Evolutionary conservation across 1,284 basidiomycete species (phyloP).

Genomic region (Singerocomus inundabilis): DNA sequence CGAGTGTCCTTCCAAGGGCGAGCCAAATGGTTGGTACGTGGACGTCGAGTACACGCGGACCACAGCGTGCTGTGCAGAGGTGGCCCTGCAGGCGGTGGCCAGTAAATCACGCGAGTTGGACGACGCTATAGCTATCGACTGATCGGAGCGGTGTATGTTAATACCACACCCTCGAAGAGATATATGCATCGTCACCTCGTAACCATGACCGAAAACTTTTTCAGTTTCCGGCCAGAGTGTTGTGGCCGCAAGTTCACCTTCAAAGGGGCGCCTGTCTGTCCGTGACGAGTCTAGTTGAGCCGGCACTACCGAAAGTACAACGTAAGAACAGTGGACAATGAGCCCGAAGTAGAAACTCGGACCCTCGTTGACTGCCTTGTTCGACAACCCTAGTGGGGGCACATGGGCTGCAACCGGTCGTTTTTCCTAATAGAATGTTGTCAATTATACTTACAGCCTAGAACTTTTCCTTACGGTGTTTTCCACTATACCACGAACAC

Average conservation of each 20-base stretch:
- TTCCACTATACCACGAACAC: conserved; percentile 46
- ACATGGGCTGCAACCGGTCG: conserved; percentile 65
- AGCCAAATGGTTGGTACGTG: conserved; percentile 68
- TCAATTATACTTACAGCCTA: conserved; percentile 9
- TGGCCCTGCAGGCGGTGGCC: conserved; percentile 93
- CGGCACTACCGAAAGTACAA: conserved; percentile 14
- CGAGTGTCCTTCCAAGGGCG: conserved; percentile 78
- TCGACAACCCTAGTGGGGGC: conserved; percentile 76
- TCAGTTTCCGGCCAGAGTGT: conserved; percentile 98
- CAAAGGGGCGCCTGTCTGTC: conserved; percentile 64
- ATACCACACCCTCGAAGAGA: conserved; percentile 6
- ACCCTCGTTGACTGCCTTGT: conserved; percentile 65
- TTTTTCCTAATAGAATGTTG: conserved; percentile 13
- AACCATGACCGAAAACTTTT: conserved; percentile 97
- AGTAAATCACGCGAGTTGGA: conserved; percentile 71
- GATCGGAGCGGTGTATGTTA: not conserved
- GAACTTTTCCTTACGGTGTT: conserved; percentile 39
- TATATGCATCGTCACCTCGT: conserved; percentile 64
- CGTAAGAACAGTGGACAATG: not conserved
- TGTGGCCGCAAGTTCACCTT: conserved; percentile 77
- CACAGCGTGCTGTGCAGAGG: conserved; percentile 84
- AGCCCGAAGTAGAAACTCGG: conserved; percentile 3
- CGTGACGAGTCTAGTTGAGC: conserved; percentile 12
- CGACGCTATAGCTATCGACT: conserved; percentile 77
- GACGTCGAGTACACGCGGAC: conserved; percentile 80